A percentile compares a stretch with the other conserved stretches of the same genome.
Evolutionary conservation across 176 grass and related monocot species (phyloP).

Genomic region (Hyparrhenia diplandra): DNA sequence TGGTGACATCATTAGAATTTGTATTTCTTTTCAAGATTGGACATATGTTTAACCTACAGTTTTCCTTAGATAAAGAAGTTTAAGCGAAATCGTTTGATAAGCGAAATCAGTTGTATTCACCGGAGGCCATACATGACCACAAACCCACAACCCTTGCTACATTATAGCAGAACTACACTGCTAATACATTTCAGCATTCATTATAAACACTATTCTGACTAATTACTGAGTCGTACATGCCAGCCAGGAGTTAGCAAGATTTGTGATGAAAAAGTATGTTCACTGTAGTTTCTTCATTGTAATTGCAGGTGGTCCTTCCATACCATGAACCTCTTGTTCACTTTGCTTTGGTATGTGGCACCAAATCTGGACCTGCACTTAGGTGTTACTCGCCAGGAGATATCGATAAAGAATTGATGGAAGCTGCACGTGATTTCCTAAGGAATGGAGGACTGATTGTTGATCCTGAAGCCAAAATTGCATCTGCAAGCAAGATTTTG

Average conservation of each 20-base stretch:
- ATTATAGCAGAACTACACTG: background rate
- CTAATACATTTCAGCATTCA: background rate
- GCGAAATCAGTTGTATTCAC: background rate
- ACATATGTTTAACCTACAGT: background rate
- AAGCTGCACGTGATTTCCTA: constrained; percentile 71
- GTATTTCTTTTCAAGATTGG: background rate
- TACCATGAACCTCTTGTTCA: constrained; percentile 90
- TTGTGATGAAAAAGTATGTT: background rate
- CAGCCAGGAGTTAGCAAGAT: background rate
- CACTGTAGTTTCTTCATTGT: constrained; percentile 20
- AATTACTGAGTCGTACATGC: background rate
- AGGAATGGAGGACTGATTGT: constrained; percentile 76
- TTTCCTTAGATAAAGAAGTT: background rate
- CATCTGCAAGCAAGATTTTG: constrained; percentile 76
- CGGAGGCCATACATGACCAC: background rate
- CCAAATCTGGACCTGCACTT: constrained; percentile 82
- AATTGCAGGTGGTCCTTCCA: constrained; percentile 69
- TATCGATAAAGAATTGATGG: constrained; percentile 91
- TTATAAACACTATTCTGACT: constrained; percentile 12
- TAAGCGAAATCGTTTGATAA: background rate
- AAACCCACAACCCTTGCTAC: background rate
- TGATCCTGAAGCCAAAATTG: constrained; percentile 63
- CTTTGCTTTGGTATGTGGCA: constrained; percentile 92
- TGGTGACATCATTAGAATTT: background rate
- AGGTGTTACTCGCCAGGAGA: constrained; percentile 88